These are phyloP conservation scores for Aleurites moluccanus DNA, from an alignment of 441 rosid genomes.

Conservation along the genomic window DNA sequence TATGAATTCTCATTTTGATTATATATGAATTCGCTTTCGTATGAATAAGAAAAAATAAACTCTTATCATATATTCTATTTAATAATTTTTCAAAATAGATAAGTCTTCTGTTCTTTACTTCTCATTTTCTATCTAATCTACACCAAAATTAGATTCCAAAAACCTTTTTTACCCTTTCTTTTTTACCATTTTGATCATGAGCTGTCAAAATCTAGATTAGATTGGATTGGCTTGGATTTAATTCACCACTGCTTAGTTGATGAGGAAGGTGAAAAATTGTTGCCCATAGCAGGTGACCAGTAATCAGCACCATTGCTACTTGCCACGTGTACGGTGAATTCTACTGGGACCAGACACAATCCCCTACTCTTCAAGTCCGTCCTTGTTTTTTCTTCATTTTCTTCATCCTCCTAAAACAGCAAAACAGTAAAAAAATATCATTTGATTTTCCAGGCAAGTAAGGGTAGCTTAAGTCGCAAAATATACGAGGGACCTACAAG, in stretches of 20 bases:
- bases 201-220: slow-evolving; percentile 17
- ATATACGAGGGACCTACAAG: not conserved
- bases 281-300: slow-evolving; percentile 70
- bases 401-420: slow-evolving; percentile 34
- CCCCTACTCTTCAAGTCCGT: slow-evolving; percentile 74
- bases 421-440: not conserved
- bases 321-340: slow-evolving; percentile 56
- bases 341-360: slow-evolving; percentile 71
- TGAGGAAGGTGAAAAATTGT: slow-evolving; percentile 16
- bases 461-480: not conserved
- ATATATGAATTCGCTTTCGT: too few species aligned
- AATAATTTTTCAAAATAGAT: not conserved
- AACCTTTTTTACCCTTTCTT: not conserved
- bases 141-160: not conserved
- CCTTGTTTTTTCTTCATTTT: slow-evolving; percentile 30
- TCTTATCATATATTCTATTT: too few species aligned
- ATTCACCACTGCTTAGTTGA: slow-evolving; percentile 16
- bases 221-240: too few species aligned
- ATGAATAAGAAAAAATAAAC: too few species aligned
- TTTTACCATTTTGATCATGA: not conserved
- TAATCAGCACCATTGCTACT: slow-evolving; percentile 79
- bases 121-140: not conserved
- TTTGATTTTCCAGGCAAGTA: too few species aligned
- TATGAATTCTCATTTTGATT: too few species aligned
- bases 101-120: not conserved